Percentiles rank a stretch among this genome's conserved stretches.
Conservation (phyloP, 805 yeast genomes). For the Ogataea trehalophila region DNA sequence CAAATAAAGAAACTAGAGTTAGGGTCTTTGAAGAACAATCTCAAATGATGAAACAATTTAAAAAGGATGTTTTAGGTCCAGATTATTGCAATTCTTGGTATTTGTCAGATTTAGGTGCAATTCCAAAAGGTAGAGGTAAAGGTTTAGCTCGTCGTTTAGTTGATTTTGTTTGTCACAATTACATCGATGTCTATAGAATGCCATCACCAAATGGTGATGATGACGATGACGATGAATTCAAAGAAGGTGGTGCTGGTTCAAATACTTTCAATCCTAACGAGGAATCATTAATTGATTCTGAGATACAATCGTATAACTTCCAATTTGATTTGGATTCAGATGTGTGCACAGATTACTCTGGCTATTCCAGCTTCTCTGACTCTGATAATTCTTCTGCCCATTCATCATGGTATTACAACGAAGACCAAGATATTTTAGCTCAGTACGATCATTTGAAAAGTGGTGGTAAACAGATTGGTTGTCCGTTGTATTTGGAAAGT, state of each 20-base stretch:
- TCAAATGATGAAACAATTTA: slow-evolving; percentile 40
- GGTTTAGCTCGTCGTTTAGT: slow-evolving; percentile 51
- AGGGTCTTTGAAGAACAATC: slow-evolving; percentile 47
- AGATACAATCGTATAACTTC: slow-evolving; percentile 31
- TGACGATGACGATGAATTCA: slow-evolving; percentile 13
- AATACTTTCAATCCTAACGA: slow-evolving; percentile 13
- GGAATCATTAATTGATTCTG: slow-evolving; percentile 29
- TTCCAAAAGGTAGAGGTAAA: slow-evolving; percentile 54
- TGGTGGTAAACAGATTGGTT: slow-evolving; percentile 28
- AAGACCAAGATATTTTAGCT: slow-evolving; percentile 31
- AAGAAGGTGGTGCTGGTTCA: slow-evolving; percentile 16
- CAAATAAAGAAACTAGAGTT: slow-evolving; percentile 40
- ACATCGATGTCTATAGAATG: slow-evolving; percentile 30
- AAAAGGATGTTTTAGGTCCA: slow-evolving; percentile 39
- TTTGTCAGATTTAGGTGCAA: slow-evolving; percentile 53
- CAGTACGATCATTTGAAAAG: slow-evolving; percentile 28
- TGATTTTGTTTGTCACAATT: slow-evolving; percentile 45
- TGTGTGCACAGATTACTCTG: slow-evolving; percentile 31
- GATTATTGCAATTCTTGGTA: slow-evolving; percentile 46
- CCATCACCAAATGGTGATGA: slow-evolving; percentile 8
- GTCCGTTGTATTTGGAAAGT: slow-evolving; percentile 47
- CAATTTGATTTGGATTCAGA: slow-evolving; percentile 31
- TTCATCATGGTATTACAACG: slow-evolving; percentile 32
- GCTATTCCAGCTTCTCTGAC: slow-evolving; percentile 28
- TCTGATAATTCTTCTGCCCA: slow-evolving; percentile 31